phyloP scores from a whole-genome alignment of 805 yeast species.

The Wickerhamomyces ciferrii region DNA sequence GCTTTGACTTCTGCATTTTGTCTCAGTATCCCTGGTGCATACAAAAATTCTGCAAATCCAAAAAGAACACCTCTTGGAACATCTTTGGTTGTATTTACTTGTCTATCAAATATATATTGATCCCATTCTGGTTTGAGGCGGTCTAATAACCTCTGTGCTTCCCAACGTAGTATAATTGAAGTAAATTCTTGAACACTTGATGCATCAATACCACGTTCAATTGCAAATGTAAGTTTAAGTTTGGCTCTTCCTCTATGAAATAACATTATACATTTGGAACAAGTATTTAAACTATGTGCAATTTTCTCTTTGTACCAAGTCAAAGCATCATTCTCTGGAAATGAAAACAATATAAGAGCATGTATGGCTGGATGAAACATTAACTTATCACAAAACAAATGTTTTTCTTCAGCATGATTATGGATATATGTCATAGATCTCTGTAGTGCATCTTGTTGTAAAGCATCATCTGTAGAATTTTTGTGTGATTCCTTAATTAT shows the following conservation, averaged over 20 bases:
- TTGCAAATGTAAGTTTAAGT: slow-evolving; percentile 46
- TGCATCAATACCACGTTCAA: slow-evolving; percentile 36
- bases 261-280: slow-evolving; percentile 47
- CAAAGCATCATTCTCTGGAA: slow-evolving; percentile 42
- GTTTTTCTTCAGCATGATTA: slow-evolving; percentile 26
- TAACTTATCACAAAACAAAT: slow-evolving; percentile 52
- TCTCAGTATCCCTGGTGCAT: slow-evolving; percentile 47
- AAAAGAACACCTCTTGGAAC: slow-evolving; percentile 13
- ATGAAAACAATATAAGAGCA: slow-evolving; percentile 55
- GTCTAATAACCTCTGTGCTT: slow-evolving; percentile 14
- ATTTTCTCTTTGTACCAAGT: slow-evolving; percentile 36
- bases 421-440: slow-evolving; percentile 32
- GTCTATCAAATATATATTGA: neutral
- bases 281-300: slow-evolving; percentile 34
- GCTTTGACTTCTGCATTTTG: slow-evolving; percentile 27
- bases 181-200: slow-evolving; percentile 17
- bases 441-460: slow-evolving; percentile 33
- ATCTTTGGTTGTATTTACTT: neutral
- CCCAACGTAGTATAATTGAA: slow-evolving; percentile 19
- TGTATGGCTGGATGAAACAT: slow-evolving; percentile 47
- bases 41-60: slow-evolving; percentile 41
- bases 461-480: slow-evolving; percentile 24
- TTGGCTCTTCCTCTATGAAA: slow-evolving; percentile 51
- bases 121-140: slow-evolving; percentile 1
- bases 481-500: slow-evolving; percentile 26